Evolutionary conservation across 1,139 yeast species (phyloP).

Genomic region (Suhomyces atakaporum): DNA sequence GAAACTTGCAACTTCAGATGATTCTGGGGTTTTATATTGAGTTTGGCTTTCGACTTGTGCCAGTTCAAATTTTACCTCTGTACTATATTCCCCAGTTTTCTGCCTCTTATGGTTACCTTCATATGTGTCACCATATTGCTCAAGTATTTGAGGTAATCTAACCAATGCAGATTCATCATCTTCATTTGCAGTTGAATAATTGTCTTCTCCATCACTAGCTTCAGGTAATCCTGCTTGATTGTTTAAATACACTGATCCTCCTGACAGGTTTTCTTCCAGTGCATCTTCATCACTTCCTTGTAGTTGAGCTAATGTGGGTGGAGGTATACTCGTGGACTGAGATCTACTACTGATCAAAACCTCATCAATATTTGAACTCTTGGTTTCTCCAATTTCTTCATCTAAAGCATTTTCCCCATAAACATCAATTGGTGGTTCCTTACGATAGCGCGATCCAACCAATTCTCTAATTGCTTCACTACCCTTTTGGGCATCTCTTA

Average conservation of each 20-base stretch:
- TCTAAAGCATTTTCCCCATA: slow-evolving; percentile 32
- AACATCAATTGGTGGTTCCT: slow-evolving; percentile 4
- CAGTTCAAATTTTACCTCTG: background rate
- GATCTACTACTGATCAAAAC: slow-evolving; percentile 18
- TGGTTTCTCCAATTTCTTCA: slow-evolving; percentile 43
- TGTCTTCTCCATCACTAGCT: slow-evolving; percentile 7
- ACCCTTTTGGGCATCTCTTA: slow-evolving; percentile 2
- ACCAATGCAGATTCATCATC: slow-evolving; percentile 4
- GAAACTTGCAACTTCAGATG: slow-evolving; percentile 5
- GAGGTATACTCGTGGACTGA: background rate
- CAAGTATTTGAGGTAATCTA: slow-evolving; percentile 5
- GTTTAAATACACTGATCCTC: slow-evolving; percentile 8
- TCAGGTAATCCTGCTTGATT: slow-evolving; percentile 1
- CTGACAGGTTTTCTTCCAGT: slow-evolving; percentile 15
- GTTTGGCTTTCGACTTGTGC: slow-evolving; percentile 4
- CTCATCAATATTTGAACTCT: slow-evolving; percentile 38
- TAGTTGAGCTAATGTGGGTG: slow-evolving; percentile 2
- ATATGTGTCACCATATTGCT: slow-evolving; percentile 3
- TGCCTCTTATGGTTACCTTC: slow-evolving; percentile 5
- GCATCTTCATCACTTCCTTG: slow-evolving; percentile 5
- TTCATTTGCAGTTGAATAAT: slow-evolving; percentile 13
- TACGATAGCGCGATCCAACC: slow-evolving; percentile 10
- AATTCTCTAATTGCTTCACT: slow-evolving; percentile 9
- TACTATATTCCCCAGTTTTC: background rate
- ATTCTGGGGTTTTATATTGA: slow-evolving; percentile 8